Percentiles rank a stretch among this genome's conserved stretches.
Conservation (phyloP, 345 rosid species). For the Kandelia obovata region DNA sequence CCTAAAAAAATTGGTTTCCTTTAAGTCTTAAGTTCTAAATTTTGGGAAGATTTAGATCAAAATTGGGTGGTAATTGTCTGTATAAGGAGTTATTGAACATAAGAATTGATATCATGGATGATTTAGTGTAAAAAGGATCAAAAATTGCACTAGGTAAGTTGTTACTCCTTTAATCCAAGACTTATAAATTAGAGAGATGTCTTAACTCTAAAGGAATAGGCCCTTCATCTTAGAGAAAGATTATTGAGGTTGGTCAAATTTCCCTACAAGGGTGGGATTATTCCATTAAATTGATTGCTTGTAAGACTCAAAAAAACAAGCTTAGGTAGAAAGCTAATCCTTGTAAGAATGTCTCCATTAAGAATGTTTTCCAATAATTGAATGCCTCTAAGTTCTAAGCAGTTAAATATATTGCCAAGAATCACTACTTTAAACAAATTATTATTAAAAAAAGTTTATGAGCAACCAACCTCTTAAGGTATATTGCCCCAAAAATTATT, state of each 20-base stretch:
- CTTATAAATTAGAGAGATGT: neutral
- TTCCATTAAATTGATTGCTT: neutral
- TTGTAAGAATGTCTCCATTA: neutral
- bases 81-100: neutral
- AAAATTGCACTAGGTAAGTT: neutral
- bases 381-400: neutral
- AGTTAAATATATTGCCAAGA: neutral
- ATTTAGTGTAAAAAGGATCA: neutral
- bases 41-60: neutral
- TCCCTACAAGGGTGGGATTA: slow-evolving; percentile 4
- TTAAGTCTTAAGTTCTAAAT: neutral
- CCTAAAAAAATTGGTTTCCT: slow-evolving; percentile 4
- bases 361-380: neutral
- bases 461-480: neutral
- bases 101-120: neutral
- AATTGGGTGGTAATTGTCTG: neutral
- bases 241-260: slow-evolving; percentile 6
- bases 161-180: neutral
- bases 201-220: neutral
- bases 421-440: neutral
- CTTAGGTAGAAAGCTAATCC: neutral
- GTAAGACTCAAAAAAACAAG: neutral
- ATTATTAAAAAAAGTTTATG: neutral
- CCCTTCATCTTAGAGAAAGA: neutral
- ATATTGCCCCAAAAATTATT: neutral